Evolutionary conservation across 306 rosid genomes (phyloP).

Genomic region (Castanopsis chinensis): DNA sequence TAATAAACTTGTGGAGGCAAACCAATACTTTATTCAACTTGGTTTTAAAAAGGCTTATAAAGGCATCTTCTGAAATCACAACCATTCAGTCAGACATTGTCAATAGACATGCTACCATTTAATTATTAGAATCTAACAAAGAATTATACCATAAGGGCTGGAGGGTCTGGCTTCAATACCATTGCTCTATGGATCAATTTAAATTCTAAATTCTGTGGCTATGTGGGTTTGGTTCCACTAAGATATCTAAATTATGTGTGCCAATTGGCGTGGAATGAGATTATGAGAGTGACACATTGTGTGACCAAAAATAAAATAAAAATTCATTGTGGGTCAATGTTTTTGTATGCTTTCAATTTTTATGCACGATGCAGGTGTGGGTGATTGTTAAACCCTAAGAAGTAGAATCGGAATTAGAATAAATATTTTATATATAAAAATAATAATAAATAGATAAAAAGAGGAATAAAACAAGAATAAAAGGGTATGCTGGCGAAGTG

Average conservation of each 20-base stretch:
- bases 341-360: constrained; percentile 27
- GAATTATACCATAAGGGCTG: too few relatives aligned
- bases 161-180: too few relatives aligned
- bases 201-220: not conserved
- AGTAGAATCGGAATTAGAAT: constrained; percentile 16
- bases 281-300: constrained; percentile 30
- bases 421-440: not conserved
- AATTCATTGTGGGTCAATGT: constrained; percentile 33
- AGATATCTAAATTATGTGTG: constrained; percentile 23
- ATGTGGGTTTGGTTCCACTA: not conserved
- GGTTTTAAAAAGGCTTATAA: not conserved
- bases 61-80: not conserved
- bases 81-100: not conserved
- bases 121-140: too few relatives aligned
- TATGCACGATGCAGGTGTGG: constrained; percentile 13
- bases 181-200: too few relatives aligned
- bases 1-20: not conserved
- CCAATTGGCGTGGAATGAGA: constrained; percentile 31
- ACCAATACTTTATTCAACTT: not conserved
- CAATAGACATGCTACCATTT: not conserved
- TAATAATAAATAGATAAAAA: constrained; percentile 4
- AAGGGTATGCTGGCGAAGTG: constrained; percentile 38
- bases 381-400: not conserved
- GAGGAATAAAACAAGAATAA: constrained; percentile 19
- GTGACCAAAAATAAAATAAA: constrained; percentile 17